Conservation (phyloP, 768 basidiomycete genomes). For the Dacryopinax primogenitus region DNA sequence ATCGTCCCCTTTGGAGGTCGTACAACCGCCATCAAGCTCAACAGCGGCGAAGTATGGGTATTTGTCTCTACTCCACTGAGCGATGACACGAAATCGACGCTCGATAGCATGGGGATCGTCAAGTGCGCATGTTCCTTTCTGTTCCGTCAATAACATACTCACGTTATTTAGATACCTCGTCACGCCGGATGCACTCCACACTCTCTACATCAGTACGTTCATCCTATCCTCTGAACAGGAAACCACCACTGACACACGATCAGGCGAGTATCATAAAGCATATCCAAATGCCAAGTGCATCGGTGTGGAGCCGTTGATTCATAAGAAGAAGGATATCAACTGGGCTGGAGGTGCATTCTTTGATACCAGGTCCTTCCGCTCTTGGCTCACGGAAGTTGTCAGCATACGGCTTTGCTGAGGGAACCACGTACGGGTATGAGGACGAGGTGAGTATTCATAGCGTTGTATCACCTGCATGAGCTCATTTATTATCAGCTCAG, state of each 20-base stretch:
- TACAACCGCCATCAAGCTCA: constrained; percentile 23
- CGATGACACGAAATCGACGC: constrained; percentile 22
- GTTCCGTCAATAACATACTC: constrained; percentile 5
- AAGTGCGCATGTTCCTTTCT: constrained; percentile 18
- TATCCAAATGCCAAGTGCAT: constrained; percentile 61
- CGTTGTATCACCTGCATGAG: background rate
- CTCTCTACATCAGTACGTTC: constrained; percentile 1
- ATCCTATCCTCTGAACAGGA: background rate
- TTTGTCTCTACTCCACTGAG: constrained; percentile 28
- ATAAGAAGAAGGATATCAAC: constrained; percentile 31
- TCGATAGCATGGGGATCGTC: constrained; percentile 22
- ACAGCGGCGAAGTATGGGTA: constrained; percentile 25
- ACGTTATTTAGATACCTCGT: constrained; percentile 9
- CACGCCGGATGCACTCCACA: background rate
- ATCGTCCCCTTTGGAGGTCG: constrained; percentile 9
- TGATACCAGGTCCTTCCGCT: background rate
- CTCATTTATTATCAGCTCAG: constrained; percentile 30
- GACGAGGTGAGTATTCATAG: constrained; percentile 37
- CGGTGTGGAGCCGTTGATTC: constrained; percentile 44
- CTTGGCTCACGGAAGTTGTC: background rate
- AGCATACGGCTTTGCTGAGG: constrained; percentile 48
- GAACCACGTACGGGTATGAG: constrained; percentile 66
- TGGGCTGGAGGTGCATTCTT: constrained; percentile 36
- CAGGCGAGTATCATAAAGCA: constrained; percentile 35
- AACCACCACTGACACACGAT: background rate